Base-by-base conservation (phyloP, 768 basidiomycete species). In the Suillus bovinus region DNA sequence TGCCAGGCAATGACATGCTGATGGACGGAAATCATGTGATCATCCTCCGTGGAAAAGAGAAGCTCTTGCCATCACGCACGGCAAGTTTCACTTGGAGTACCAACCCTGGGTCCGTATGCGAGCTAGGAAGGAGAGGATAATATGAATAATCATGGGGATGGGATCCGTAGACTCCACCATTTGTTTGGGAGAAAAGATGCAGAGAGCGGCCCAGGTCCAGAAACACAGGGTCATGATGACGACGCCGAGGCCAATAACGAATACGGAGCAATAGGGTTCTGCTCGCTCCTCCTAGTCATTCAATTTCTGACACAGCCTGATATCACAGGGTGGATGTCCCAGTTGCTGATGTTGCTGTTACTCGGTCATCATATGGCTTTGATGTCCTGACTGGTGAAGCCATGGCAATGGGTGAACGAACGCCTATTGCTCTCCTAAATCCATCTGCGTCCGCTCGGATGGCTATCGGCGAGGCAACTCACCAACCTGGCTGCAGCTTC, bases 341-440 rank as follows among this genome's bases (percentile, higher is more conserved):
- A 41, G 93, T 98, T 8, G 91, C 96, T 22, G 96, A 99, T 67
- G 96, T 97, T 57, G 97, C 96, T 3, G 93, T 98, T 47, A 99
- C 96, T 5, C 88, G 91, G n/a, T 83, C 94, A 0, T 88, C 94
- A 8, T 97, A 97, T 72, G 96, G 97, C 0, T 99, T 98, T 75
- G 86, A 93, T 58, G 84, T 91, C 38, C 72, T 81, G 9, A 81
- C 79, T 8, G 97, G 97, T 6, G 97, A 99, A 77, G 95, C 96
- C 5, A 99, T 99, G 97, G 93, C 96, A 6, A 92, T 98, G 86
- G 97, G 97, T 14, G 97, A 99, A 77, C 87, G 96, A 62, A 94
- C 97, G 0, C 96, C 97, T 0, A 74, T 97, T 13, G 97, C 97
- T 7, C 81, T 99, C 24, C 82, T 99, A 59, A 84, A 82, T 67